A percentile compares a stretch with the other conserved stretches of the same genome.
Conservation (phyloP, 2,329 filamentous ascomycete species). For the Fusarium euwallaceae region DNA sequence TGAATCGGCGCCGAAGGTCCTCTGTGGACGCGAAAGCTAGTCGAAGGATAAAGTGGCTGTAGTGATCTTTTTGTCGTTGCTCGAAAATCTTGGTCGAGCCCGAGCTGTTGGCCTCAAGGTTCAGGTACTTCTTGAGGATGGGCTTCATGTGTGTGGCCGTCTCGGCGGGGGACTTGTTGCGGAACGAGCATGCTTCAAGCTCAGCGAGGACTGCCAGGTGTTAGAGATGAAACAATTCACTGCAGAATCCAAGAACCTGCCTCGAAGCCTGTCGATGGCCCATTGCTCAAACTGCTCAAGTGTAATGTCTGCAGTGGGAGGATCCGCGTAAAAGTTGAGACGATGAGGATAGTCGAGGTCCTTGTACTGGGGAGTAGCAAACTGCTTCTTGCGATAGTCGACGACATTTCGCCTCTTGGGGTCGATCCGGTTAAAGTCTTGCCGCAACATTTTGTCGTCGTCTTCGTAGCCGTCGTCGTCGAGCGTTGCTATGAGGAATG, state of each 20-base stretch:
- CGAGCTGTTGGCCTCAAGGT: constrained; percentile 82
- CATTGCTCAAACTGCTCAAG: constrained; percentile 99
- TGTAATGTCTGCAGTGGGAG: constrained; percentile 93
- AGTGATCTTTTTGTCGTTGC: constrained; percentile 95
- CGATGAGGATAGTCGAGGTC: constrained; percentile 85
- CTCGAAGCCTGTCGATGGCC: constrained; percentile 91
- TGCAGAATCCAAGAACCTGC: constrained; percentile 58
- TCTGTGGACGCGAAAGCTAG: constrained; percentile 93
- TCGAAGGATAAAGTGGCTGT: constrained; percentile 95
- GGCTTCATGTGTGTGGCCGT: constrained; percentile 87
- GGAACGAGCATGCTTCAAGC: constrained; percentile 94
- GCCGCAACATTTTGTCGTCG: constrained; percentile 60
- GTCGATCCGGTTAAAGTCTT: constrained; percentile 67
- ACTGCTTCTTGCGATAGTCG: constrained; percentile 88
- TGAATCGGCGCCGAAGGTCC: constrained; percentile 88
- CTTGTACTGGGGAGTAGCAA: constrained; percentile 81
- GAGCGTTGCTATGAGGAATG: constrained; percentile 9
- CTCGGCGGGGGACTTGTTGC: constrained; percentile 87
- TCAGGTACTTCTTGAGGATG: constrained; percentile 88
- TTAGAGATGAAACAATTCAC: constrained; percentile 11
- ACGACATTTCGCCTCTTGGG: constrained; percentile 82
- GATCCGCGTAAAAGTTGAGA: constrained; percentile 90
- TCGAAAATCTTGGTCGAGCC: constrained; percentile 68
- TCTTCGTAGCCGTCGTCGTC: constrained; percentile 31
- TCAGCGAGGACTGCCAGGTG: constrained; percentile 78